Evolutionary conservation across 1,139 yeast genomes (phyloP).

Genomic region (Torulaspora globosa): DNA sequence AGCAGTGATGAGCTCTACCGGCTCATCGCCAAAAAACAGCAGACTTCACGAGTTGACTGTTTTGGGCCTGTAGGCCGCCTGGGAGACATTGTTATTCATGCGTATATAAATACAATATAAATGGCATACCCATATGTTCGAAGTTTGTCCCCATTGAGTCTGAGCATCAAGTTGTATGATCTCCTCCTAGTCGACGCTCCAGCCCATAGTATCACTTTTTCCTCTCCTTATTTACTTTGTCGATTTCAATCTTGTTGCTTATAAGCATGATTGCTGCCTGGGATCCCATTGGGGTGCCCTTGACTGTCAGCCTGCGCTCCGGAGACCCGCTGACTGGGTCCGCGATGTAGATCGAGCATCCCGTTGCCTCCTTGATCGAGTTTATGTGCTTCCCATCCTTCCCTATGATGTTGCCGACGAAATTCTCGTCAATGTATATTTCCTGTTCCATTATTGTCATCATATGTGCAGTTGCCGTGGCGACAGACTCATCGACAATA

Average conservation of each 20-base stretch:
- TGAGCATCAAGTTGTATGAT: neutral
- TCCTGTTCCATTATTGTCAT: constrained; percentile 46
- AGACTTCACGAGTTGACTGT: too few relatives aligned
- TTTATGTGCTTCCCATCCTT: constrained; percentile 81
- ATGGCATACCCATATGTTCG: neutral
- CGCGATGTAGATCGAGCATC: constrained; percentile 71
- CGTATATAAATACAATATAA: neutral
- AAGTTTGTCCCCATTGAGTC: too few relatives aligned
- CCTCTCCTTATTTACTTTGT: constrained; percentile 25
- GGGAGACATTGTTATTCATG: neutral
- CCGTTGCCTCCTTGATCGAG: constrained; percentile 71
- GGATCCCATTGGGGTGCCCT: constrained; percentile 65
- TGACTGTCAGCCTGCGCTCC: constrained; percentile 65
- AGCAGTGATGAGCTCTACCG: constrained; percentile 1
- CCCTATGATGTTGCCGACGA: constrained; percentile 83
- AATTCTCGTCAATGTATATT: constrained; percentile 68
- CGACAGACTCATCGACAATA: constrained; percentile 24
- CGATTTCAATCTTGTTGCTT: constrained; percentile 62
- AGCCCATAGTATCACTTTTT: constrained; percentile 7
- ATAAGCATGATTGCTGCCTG: constrained; percentile 76
- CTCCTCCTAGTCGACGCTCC: neutral
- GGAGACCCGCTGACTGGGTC: constrained; percentile 46
- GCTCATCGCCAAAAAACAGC: neutral
- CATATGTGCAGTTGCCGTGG: constrained; percentile 21
- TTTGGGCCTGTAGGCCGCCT: neutral